A percentile compares a stretch with the other conserved stretches of the same genome.
phyloP scores from a whole-genome alignment of 2,329 filamentous ascomycete species.

The Hypoxylon sp. region DNA sequence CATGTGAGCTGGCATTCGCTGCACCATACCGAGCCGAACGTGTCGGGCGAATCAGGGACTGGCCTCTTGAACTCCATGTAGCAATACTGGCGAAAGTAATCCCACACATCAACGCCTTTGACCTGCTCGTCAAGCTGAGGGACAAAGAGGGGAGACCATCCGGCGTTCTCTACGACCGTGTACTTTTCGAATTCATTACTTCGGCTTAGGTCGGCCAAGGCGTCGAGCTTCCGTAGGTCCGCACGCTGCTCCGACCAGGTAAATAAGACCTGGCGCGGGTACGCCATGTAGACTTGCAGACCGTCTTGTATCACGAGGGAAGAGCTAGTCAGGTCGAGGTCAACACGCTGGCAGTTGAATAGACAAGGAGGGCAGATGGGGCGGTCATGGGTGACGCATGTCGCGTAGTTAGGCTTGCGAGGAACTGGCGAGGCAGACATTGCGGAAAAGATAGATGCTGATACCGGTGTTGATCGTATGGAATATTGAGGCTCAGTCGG shows the following conservation, averaged over 20 bases:
- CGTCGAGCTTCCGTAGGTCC: neutral
- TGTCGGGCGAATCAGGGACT: neutral
- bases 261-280: neutral
- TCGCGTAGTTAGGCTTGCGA: too few species aligned
- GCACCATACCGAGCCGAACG: conserved; percentile 1
- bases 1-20: conserved; percentile 12
- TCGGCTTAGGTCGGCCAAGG: neutral
- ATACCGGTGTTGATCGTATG: too few species aligned
- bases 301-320: neutral
- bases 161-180: neutral
- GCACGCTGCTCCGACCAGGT: neutral
- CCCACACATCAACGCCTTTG: neutral
- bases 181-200: neutral
- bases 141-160: conserved; percentile 10
- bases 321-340: neutral
- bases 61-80: conserved; percentile 3
- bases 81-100: neutral
- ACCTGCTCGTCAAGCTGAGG: conserved; percentile 22
- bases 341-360: neutral
- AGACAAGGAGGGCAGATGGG: neutral
- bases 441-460: too few species aligned
- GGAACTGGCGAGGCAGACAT: too few species aligned
- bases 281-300: neutral
- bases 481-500: too few species aligned
- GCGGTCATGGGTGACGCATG: neutral